phyloP scores from a whole-genome alignment of 108 stramenopile genomes.

The Chaetoceros tenuissimus region DNA sequence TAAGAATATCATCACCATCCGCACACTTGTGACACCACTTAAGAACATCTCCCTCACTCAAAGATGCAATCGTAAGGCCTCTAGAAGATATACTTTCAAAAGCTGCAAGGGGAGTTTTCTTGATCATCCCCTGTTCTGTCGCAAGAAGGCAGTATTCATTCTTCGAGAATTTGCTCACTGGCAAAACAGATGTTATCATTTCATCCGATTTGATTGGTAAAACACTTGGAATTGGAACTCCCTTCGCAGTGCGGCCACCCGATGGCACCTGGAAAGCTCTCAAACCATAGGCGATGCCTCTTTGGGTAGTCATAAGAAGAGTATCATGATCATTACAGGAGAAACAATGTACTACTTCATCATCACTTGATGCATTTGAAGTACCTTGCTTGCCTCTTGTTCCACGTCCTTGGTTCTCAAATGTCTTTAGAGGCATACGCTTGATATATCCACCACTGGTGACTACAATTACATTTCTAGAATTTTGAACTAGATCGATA shows the following conservation, averaged over 20 bases:
- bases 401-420: constrained; percentile 83
- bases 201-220: constrained; percentile 63
- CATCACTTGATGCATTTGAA: constrained; percentile 47
- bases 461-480: constrained; percentile 85
- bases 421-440: constrained; percentile 88
- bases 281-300: constrained; percentile 86
- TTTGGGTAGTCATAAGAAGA: constrained; percentile 84
- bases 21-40: constrained; percentile 77
- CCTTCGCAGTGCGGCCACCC: constrained; percentile 71
- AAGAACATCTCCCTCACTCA: constrained; percentile 84
- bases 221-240: constrained; percentile 74
- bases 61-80: constrained; percentile 82
- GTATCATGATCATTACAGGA: constrained; percentile 96
- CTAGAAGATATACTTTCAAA: constrained; percentile 78
- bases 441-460: constrained; percentile 93
- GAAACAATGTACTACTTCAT: constrained; percentile 87
- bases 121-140: constrained; percentile 89
- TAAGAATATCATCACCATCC: constrained; percentile 72
- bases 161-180: constrained; percentile 61
- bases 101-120: constrained; percentile 87
- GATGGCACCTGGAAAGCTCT: constrained; percentile 83
- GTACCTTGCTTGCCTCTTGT: constrained; percentile 80
- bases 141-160: constrained; percentile 84
- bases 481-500: constrained; percentile 83
- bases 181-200: constrained; percentile 62